Conservation (phyloP, 202 grass and related monocot species). For the Sporobolus alterniflorus region DNA sequence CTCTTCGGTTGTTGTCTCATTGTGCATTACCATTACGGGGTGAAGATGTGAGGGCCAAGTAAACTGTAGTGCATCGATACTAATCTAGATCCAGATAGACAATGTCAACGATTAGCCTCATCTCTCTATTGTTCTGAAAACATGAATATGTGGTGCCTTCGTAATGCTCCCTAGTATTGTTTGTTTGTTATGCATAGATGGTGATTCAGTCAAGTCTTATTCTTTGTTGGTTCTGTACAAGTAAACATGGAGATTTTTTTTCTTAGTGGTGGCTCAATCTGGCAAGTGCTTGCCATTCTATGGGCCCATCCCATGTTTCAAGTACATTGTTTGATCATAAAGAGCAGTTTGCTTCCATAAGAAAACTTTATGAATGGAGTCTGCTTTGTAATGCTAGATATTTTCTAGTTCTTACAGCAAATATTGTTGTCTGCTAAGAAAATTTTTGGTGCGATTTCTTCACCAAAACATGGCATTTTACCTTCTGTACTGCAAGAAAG, state of each 20-base stretch:
- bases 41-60: not conserved
- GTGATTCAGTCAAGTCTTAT: not conserved
- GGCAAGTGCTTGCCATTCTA: constrained; percentile 87
- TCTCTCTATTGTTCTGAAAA: not conserved
- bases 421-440: too few relatives aligned
- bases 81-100: not conserved
- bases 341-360: constrained; percentile 80
- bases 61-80: not conserved
- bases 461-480: too few relatives aligned
- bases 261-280: constrained; percentile 92
- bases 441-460: too few relatives aligned
- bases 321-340: constrained; percentile 77
- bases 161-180: not conserved
- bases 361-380: too few relatives aligned
- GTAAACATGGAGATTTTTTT: constrained; percentile 33
- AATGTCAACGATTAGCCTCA: not conserved
- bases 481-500: too few relatives aligned
- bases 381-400: too few relatives aligned
- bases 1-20: not conserved
- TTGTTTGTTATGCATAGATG: not conserved
- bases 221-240: not conserved
- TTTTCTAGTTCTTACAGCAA: too few relatives aligned
- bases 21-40: not conserved
- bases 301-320: constrained; percentile 77
- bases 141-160: not conserved